phyloP scores from a whole-genome alignment of 2,329 filamentous ascomycete species.

The Ascosphaera aggregata region DNA sequence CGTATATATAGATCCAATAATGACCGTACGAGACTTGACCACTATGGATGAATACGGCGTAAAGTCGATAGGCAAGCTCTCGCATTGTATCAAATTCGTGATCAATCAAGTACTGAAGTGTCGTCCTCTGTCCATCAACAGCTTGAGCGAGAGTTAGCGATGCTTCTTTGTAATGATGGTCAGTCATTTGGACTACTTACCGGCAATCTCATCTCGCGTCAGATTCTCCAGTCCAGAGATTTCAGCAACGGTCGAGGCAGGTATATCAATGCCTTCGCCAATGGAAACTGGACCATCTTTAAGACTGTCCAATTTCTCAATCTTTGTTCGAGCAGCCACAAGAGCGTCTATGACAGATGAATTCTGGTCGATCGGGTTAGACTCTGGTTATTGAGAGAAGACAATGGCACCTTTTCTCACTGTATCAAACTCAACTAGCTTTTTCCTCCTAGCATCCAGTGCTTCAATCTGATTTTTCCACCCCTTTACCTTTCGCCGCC shows the following conservation, averaged over 20 bases:
- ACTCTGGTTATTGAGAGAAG: slow-evolving; percentile 23
- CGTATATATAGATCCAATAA: slow-evolving; percentile 93
- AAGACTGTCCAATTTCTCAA: slow-evolving; percentile 19
- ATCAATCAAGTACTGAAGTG: slow-evolving; percentile 17
- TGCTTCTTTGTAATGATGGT: background rate
- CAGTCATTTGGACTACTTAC: slow-evolving; percentile 10
- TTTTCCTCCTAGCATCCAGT: slow-evolving; percentile 19
- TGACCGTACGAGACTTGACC: slow-evolving; percentile 48
- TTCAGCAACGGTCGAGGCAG: slow-evolving; percentile 16
- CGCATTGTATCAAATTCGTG: slow-evolving; percentile 39
- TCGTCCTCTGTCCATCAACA: background rate
- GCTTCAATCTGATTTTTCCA: slow-evolving; percentile 40
- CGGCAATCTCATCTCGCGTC: slow-evolving; percentile 23
- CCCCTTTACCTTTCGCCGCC: slow-evolving; percentile 49
- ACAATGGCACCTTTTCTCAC: background rate
- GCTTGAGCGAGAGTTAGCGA: background rate
- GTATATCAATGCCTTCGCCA: slow-evolving; percentile 21
- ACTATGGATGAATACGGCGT: slow-evolving; percentile 82
- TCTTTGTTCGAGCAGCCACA: slow-evolving; percentile 16
- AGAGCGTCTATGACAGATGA: slow-evolving; percentile 13
- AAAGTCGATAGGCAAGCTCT: slow-evolving; percentile 53
- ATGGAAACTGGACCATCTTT: slow-evolving; percentile 12
- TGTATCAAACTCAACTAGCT: slow-evolving; percentile 7
- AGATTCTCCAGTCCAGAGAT: slow-evolving; percentile 23
- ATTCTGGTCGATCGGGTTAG: background rate